A percentile compares a stretch with the other conserved stretches of the same genome.
These are phyloP conservation scores for Asclepias syriaca DNA, from an alignment of 257 asterid genomes.

Conservation along the genomic window DNA sequence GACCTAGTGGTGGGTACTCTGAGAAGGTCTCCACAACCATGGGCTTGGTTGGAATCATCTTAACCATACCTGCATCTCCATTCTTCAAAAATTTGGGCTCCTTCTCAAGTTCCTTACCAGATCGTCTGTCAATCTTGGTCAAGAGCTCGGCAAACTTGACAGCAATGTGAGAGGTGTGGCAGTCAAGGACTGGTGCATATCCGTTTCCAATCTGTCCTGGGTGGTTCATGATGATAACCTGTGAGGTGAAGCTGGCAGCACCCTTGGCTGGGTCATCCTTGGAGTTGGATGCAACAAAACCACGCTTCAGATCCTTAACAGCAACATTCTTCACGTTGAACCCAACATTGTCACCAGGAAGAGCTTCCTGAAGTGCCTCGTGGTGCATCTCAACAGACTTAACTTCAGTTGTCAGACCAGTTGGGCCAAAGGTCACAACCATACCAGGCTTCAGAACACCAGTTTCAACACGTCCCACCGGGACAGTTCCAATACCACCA, in stretches of 20 bases:
- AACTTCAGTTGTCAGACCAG: constrained; percentile 30
- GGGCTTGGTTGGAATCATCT: constrained; percentile 31
- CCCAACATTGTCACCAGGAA: constrained; percentile 28
- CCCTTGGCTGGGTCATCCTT: constrained; percentile 30
- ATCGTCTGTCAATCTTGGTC: constrained; percentile 27
- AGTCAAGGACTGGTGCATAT: constrained; percentile 27
- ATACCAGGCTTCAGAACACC: constrained; percentile 31
- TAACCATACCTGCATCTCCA: constrained; percentile 29
- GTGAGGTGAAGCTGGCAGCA: constrained; percentile 24
- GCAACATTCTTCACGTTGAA: constrained; percentile 30
- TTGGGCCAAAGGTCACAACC: constrained; percentile 26
- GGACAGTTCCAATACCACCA: constrained; percentile 34
- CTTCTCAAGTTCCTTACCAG: constrained; percentile 31
- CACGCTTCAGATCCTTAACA: constrained; percentile 29
- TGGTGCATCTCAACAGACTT: constrained; percentile 35
- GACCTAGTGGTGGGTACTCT: constrained; percentile 26
- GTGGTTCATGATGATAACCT: constrained; percentile 32
- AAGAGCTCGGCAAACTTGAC: constrained; percentile 24
- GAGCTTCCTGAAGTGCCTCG: constrained; percentile 23
- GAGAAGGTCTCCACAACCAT: constrained; percentile 32
- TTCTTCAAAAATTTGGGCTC: constrained; percentile 30
- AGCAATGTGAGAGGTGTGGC: constrained; percentile 31
- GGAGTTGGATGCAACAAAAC: constrained; percentile 28
- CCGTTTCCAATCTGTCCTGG: constrained; percentile 31
- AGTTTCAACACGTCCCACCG: constrained; percentile 27